Evolutionary conservation across 1,139 yeast species (phyloP).

Genomic region (Pneumocystis jirovecii): DNA sequence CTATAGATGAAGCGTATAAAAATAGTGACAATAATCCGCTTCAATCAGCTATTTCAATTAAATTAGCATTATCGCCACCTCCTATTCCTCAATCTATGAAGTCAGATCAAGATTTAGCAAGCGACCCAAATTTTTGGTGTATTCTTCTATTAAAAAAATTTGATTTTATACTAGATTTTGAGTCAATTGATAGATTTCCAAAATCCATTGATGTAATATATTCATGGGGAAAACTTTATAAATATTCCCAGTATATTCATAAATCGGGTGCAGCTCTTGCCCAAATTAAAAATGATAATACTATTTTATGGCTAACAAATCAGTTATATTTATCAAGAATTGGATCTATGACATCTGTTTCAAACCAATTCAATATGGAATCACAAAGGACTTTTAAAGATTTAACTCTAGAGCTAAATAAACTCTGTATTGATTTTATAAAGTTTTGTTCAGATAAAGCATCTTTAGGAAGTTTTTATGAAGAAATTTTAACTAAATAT

Average conservation of each 20-base stretch:
- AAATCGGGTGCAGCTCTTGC: conserved; percentile 78
- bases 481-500: background rate
- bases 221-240: conserved; percentile 89
- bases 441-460: background rate
- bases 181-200: conserved; percentile 32
- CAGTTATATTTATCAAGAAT: conserved; percentile 9
- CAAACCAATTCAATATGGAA: background rate
- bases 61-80: conserved; percentile 55
- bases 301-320: conserved; percentile 11
- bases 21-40: conserved; percentile 70
- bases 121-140: conserved; percentile 32
- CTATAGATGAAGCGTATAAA: conserved; percentile 73
- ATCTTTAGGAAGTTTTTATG: background rate
- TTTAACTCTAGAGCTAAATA: background rate
- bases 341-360: background rate
- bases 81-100: conserved; percentile 14
- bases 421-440: background rate
- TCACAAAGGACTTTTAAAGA: background rate
- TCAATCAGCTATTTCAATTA: conserved; percentile 64
- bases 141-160: conserved; percentile 46
- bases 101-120: background rate
- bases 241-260: conserved; percentile 80
- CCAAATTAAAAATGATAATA: conserved; percentile 52
- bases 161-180: conserved; percentile 71
- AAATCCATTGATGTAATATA: conserved; percentile 42